These are phyloP conservation scores for Solanum stenotomum DNA, from an alignment of 257 asterid genomes.

Conservation along the genomic window DNA sequence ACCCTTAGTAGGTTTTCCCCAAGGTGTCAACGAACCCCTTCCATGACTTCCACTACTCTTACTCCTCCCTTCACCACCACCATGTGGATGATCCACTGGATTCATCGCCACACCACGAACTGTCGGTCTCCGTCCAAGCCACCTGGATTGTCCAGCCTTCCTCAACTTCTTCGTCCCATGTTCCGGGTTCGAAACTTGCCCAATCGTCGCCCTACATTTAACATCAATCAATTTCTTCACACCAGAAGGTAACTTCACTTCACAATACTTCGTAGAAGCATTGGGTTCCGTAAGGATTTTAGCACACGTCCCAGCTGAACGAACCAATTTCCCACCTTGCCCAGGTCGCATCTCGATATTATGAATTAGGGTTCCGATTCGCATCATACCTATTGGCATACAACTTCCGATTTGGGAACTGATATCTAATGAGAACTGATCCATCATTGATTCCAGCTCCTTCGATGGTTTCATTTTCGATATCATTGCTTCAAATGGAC, in stretches of 20 bases:
- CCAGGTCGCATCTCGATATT: constrained; percentile 93
- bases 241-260: constrained; percentile 66
- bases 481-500: neutral
- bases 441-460: constrained; percentile 20
- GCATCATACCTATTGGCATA: constrained; percentile 55
- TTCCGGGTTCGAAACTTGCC: constrained; percentile 48
- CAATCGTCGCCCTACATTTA: constrained; percentile 62
- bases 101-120: constrained; percentile 96
- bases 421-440: constrained; percentile 37
- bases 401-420: constrained; percentile 52
- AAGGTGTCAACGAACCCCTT: constrained; percentile 50
- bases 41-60: constrained; percentile 83
- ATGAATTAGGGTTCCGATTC: constrained; percentile 65
- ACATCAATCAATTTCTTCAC: constrained; percentile 55
- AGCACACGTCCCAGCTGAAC: constrained; percentile 65
- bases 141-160: constrained; percentile 78
- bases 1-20: constrained; percentile 85
- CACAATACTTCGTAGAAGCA: constrained; percentile 49
- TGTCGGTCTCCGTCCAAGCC: constrained; percentile 68
- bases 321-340: constrained; percentile 68
- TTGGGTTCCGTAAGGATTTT: constrained; percentile 77
- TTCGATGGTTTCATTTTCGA: neutral
- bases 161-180: constrained; percentile 56
- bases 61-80: constrained; percentile 94
- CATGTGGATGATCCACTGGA: constrained; percentile 81